Evolutionary conservation across 495 filamentous ascomycete species (phyloP).

Genomic region (Lepidopterella palustris): DNA sequence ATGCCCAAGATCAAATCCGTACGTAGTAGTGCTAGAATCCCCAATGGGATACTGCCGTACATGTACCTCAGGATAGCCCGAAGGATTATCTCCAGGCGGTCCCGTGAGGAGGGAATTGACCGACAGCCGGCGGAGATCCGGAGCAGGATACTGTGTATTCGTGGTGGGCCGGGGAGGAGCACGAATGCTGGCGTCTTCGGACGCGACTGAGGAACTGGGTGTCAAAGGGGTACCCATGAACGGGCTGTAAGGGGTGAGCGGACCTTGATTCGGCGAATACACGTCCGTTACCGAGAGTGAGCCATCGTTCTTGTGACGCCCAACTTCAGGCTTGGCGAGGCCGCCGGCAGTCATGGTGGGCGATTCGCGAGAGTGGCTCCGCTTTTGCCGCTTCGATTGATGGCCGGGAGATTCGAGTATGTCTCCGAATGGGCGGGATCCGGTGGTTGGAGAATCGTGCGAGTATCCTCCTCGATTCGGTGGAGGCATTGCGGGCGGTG

Average conservation of each 20-base stretch:
- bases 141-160: conserved; percentile 10
- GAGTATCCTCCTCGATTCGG: conserved; percentile 5
- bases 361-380: conserved; percentile 23
- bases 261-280: conserved; percentile 24
- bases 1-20: conserved; percentile 63
- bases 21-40: conserved; percentile 32
- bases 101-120: conserved; percentile 36
- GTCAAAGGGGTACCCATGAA: conserved; percentile 23
- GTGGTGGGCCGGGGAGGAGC: conserved; percentile 4
- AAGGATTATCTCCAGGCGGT: conserved; percentile 21
- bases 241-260: conserved; percentile 24
- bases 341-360: conserved; percentile 1
- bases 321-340: not conserved
- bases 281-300: conserved; percentile 16
- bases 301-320: not conserved
- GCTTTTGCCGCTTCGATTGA: conserved; percentile 12
- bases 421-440: conserved; percentile 10
- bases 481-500: conserved; percentile 25
- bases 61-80: conserved; percentile 13
- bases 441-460: not conserved
- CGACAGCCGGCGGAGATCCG: conserved; percentile 34
- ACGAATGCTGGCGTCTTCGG: conserved; percentile 15
- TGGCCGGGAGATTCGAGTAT: not conserved
- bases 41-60: conserved; percentile 25
- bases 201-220: conserved; percentile 25